Percentiles rank a stretch among this genome's conserved stretches.
Evolutionary conservation across 345 rosid species (phyloP).

Genomic region (Citrus mangshanensis): DNA sequence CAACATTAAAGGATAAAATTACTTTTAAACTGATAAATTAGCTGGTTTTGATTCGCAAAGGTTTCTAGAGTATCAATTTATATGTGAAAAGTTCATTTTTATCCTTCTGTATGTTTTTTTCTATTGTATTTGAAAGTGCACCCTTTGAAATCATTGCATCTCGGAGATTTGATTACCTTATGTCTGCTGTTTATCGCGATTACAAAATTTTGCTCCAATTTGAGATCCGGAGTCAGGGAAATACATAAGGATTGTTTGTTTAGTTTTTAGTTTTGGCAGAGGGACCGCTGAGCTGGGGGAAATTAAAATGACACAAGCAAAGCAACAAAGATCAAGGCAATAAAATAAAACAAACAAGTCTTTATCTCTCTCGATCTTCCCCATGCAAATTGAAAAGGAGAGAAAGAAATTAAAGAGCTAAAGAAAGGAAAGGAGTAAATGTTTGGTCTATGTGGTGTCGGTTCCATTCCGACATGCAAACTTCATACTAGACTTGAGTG

Average conservation of each 20-base stretch:
- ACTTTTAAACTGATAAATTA: too few relatives aligned
- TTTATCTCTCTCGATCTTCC: background rate
- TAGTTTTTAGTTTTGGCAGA: background rate
- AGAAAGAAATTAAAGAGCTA: background rate
- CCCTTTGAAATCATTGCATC: too few relatives aligned
- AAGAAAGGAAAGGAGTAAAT: constrained; percentile 1
- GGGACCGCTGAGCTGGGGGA: background rate
- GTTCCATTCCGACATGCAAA: constrained; percentile 24
- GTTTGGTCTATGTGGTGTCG: constrained; percentile 25
- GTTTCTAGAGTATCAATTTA: too few relatives aligned
- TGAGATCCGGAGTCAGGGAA: background rate
- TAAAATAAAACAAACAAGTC: background rate
- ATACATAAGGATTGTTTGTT: background rate
- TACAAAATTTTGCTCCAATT: background rate
- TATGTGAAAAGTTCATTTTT: too few relatives aligned
- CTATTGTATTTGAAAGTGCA: too few relatives aligned
- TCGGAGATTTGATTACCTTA: too few relatives aligned
- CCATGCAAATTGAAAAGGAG: constrained; percentile 1
- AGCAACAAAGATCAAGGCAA: constrained; percentile 3
- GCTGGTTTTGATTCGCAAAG: too few relatives aligned
- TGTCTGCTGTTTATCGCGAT: background rate
- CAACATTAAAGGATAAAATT: too few relatives aligned
- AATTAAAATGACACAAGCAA: background rate
- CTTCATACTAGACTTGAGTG: constrained; percentile 6
- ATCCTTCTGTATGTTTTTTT: too few relatives aligned